A percentile compares a stretch with the other conserved stretches of the same genome.
phyloP scores from a whole-genome alignment of 2,329 filamentous ascomycete species.

The Colletotrichum scovillei region DNA sequence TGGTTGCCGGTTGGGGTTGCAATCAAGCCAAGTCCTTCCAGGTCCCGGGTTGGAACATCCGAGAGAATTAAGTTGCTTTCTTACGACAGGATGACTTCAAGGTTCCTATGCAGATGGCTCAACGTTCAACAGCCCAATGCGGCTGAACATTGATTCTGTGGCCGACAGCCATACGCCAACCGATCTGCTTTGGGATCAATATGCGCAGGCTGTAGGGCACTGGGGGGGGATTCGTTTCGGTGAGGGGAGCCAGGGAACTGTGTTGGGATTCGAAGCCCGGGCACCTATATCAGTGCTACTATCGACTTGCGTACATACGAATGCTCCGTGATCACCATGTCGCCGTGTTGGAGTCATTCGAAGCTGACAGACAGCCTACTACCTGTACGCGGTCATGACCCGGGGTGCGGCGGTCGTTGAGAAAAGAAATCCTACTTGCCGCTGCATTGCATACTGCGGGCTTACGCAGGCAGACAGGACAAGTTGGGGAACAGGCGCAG shows the following conservation, averaged over 20 bases:
- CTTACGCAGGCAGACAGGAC: background rate
- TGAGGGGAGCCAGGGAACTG: background rate
- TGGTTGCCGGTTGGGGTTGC: background rate
- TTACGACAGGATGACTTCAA: conserved; percentile 11
- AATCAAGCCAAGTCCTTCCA: conserved; percentile 10
- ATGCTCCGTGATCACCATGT: background rate
- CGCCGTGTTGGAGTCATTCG: background rate
- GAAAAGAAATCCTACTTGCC: background rate
- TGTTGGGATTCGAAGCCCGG: background rate
- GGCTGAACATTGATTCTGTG: background rate
- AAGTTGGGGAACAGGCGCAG: background rate
- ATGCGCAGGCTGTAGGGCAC: background rate
- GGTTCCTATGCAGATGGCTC: conserved; percentile 14
- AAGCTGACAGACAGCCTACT: background rate
- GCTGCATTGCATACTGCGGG: conserved; percentile 1
- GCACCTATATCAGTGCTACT: background rate
- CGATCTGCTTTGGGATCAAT: background rate
- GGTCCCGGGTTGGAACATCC: conserved; percentile 22
- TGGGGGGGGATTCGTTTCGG: background rate
- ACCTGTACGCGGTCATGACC: too few species aligned
- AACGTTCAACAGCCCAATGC: background rate
- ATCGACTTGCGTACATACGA: background rate
- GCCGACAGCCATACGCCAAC: background rate
- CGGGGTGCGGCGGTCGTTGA: background rate
- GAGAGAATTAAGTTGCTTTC: conserved; percentile 12